Evolutionary conservation across 495 filamentous ascomycete species (phyloP).

Genomic region (Hypoxylon crocopeplum): DNA sequence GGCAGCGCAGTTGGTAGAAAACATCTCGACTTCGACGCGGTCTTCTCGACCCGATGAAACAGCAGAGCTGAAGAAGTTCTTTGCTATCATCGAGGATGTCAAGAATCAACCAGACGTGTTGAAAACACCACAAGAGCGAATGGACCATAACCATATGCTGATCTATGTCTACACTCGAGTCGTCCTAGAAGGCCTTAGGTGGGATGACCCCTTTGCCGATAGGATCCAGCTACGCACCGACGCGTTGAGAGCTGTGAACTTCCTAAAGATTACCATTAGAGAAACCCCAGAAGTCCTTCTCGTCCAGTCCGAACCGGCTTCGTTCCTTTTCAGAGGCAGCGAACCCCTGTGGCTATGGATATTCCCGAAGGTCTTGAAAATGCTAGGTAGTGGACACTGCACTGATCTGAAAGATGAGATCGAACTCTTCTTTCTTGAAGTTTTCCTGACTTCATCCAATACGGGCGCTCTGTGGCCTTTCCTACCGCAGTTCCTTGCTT

Average conservation of each 20-base stretch:
- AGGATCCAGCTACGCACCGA: conserved; percentile 60
- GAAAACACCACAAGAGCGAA: conserved; percentile 64
- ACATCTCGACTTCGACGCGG: conserved; percentile 52
- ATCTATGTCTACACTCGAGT: conserved; percentile 84
- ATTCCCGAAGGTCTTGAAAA: conserved; percentile 64
- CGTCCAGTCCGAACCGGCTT: conserved; percentile 46
- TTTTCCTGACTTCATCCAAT: conserved; percentile 47
- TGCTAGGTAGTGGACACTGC: conserved; percentile 58
- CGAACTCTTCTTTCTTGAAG: conserved; percentile 56
- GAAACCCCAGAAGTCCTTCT: conserved; percentile 77
- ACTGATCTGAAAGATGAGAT: conserved; percentile 54
- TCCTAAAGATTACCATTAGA: conserved; percentile 71
- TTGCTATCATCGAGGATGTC: conserved; percentile 47
- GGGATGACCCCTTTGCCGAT: conserved; percentile 67
- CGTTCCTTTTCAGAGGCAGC: conserved; percentile 54
- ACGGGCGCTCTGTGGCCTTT: conserved; percentile 54
- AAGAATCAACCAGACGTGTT: conserved; percentile 50
- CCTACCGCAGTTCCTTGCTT: conserved; percentile 48
- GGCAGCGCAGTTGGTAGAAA: conserved; percentile 68
- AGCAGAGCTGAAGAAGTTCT: conserved; percentile 51
- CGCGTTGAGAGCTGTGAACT: conserved; percentile 70
- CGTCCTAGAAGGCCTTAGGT: conserved; percentile 69
- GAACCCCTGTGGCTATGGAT: conserved; percentile 85
- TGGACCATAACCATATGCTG: conserved; percentile 79
- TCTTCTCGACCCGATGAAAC: conserved; percentile 51